Evolutionary conservation across 148 eudicot genomes (phyloP).

Genomic region (Vaccinium myrtillus): DNA sequence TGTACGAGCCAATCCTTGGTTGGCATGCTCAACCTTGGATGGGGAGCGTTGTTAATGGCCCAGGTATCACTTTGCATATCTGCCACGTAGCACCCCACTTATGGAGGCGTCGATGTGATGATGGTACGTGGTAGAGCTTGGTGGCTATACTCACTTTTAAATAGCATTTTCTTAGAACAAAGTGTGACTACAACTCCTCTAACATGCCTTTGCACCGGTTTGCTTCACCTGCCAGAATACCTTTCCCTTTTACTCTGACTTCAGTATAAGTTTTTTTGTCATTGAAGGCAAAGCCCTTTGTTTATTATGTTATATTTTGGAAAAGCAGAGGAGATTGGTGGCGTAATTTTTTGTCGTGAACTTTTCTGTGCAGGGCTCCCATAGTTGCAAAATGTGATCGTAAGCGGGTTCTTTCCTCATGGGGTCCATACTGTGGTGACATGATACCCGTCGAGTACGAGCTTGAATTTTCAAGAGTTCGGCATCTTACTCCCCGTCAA

Average conservation of each 20-base stretch:
- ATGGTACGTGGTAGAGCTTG: background rate
- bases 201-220: background rate
- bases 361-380: conserved; percentile 63
- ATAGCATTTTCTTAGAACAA: background rate
- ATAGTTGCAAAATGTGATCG: conserved; percentile 96
- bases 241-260: background rate
- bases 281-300: background rate
- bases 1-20: background rate
- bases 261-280: background rate
- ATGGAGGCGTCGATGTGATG: background rate
- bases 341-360: background rate
- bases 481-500: conserved; percentile 71
- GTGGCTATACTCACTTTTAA: background rate
- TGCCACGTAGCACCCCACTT: background rate
- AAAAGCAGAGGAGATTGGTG: background rate
- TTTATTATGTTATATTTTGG: background rate
- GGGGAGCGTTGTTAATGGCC: background rate
- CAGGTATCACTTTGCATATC: background rate
- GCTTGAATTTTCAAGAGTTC: conserved; percentile 77
- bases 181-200: background rate
- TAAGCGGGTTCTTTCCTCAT: conserved; percentile 78
- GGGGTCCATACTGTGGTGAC: conserved; percentile 78
- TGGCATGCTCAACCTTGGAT: background rate
- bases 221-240: conserved; percentile 1
- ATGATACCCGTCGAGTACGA: conserved; percentile 58